Base-by-base conservation (phyloP, 495 filamentous ascomycete species). In the Bryoglossum gracile region DNA sequence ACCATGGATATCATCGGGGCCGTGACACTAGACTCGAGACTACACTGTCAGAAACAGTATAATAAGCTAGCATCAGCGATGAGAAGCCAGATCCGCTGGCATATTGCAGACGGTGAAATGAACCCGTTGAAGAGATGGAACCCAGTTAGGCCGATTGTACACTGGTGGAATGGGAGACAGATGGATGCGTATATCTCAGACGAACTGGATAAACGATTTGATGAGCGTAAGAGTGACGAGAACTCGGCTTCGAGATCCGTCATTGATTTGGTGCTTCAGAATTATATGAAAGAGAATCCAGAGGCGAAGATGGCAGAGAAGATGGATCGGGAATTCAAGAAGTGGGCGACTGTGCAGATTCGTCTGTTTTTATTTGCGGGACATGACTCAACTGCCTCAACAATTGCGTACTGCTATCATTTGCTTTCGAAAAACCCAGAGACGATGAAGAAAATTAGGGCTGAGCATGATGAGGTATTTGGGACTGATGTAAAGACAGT, bases 1-100 rank as follows among this genome's bases (percentile, higher is more conserved):
- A 68, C 83, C 57, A 72, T 87, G 68, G 84, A 89, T 58, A 84
- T 89, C 53, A 72, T 67, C 16, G 67, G 66, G 10, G 53, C 52
- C 22, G 22, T 41, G 19, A 17, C 22, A n/a, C 18, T 33, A 5
- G 26, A 35, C 24, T 23, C 33, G 13, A 17, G 36, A 3, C n/a
- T 43, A 13, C 36, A 47, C 24, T 48, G 33, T 10, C 28, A 48
- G 18, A 24, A 26, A 39, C 33, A 48, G 18, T 48, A 23, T 34
- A 48, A 48, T 19, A 13, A 48, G 13, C 24, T 71, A 13, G 63
- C 67, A 6, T 43, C 35, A 19, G 59, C 62, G 0, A 62, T 70
- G 67, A 23, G 55, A 48, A 23, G 43, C 33, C 56, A 48, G 33
- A 33, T 52, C 13, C 8, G 19, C 26, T 51, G 51, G 51, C 51